Base-by-base conservation (phyloP, 306 rosid species). In the Fagus crenata region DNA sequence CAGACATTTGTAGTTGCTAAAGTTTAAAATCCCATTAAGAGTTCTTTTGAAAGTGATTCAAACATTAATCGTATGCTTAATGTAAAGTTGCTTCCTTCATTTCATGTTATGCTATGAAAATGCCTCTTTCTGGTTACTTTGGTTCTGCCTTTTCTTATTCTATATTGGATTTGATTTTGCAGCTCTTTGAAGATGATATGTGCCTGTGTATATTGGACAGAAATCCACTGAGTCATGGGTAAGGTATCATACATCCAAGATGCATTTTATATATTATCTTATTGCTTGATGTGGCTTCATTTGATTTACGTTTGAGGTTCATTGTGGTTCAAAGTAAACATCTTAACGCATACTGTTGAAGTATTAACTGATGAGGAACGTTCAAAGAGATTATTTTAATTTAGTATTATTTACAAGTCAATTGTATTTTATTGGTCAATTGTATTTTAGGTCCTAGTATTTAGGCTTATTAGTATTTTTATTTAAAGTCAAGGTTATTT, bases 181-280 rank as follows among this genome's bases (percentile, higher is more conserved):
- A 93, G 98, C 86, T 93, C 39, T 91, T 90, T 77, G 98, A 93
- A 85, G 98, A 93, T 90, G 96, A 92, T 76, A 51, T 41, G 73
- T 92, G 98, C 91, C 82, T 92, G 54, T 92, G 97, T 78, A 93
- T 93, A 84, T 84, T 93, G 96, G 98, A 93, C 70, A 82, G 83
- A 42, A 89, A 73, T 82, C 98, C 98, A 5, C 78, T 93, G 88
- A 91, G 94, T 90, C 85, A 82, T 90, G 98, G 98, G 98, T 93
- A 93, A 92, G 96, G 94, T 92, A 88, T 87, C 87, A 84, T 89
- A 81, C 74, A 75, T 85, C 69, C 76, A 77, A 75, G 76, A 49
- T 77, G 84, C 78, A 83, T 51, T 69, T 77, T 39, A 54, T 67
- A 22, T 22, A 31, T 75, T 61, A 64, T 71, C 35, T 37, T 80